Evolutionary conservation across 495 filamentous ascomycete species (phyloP).

Genomic region (Pyronema omphalodes): DNA sequence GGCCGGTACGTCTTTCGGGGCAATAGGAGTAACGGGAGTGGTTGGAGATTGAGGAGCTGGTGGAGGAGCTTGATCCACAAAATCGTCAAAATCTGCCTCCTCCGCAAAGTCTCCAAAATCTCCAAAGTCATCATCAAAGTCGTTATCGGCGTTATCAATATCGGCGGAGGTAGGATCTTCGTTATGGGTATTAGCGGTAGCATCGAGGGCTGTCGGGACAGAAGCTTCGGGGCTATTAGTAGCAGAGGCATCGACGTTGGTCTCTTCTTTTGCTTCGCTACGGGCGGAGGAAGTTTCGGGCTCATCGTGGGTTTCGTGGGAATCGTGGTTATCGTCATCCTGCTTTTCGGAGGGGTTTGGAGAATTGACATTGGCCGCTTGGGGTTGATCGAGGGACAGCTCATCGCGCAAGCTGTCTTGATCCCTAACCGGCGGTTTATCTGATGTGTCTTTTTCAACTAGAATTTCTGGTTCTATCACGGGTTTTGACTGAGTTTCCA

Average conservation of each 20-base stretch:
- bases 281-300: background rate
- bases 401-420: background rate
- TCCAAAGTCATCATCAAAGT: slow-evolving; percentile 22
- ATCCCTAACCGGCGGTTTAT: background rate
- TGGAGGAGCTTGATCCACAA: slow-evolving; percentile 23
- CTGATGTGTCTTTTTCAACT: background rate
- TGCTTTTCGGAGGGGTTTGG: background rate
- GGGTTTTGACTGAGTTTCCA: slow-evolving; percentile 5
- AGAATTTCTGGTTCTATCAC: slow-evolving; percentile 3
- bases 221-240: background rate
- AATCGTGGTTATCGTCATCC: background rate
- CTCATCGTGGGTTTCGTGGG: too few relatives aligned
- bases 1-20: slow-evolving; percentile 8
- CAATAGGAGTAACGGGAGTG: slow-evolving; percentile 24
- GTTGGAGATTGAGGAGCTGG: slow-evolving; percentile 7
- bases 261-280: background rate
- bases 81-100: slow-evolving; percentile 33
- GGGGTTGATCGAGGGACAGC: background rate
- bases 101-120: slow-evolving; percentile 34
- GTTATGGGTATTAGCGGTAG: background rate
- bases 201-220: background rate
- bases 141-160: background rate
- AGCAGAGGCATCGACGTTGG: background rate
- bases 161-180: background rate
- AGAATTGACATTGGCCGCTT: background rate